phyloP scores from a whole-genome alignment of 2,329 filamentous ascomycete genomes.

The Claviceps paspali region DNA sequence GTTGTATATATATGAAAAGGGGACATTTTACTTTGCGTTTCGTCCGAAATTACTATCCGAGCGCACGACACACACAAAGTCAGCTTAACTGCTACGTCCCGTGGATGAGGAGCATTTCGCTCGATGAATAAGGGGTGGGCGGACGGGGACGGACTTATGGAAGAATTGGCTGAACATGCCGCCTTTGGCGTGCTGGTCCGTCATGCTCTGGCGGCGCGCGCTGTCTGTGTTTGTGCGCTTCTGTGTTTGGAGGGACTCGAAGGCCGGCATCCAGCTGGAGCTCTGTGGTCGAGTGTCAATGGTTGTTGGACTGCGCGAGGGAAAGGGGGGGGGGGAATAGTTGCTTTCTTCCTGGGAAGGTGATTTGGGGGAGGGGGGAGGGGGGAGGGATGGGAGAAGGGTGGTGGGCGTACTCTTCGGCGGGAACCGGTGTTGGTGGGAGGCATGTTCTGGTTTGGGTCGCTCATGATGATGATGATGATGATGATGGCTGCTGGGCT shows the following conservation, averaged over 20 bases:
- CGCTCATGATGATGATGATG: slow-evolving; percentile 19
- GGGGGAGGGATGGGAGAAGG: too few species aligned
- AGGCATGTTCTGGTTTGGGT: slow-evolving; percentile 12
- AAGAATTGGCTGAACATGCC: slow-evolving; percentile 41
- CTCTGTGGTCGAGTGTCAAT: slow-evolving; percentile 20
- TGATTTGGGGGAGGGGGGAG: too few species aligned
- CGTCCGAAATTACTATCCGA: slow-evolving; percentile 19
- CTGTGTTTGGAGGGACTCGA: slow-evolving; percentile 34
- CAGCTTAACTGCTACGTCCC: too few species aligned
- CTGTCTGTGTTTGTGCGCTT: slow-evolving; percentile 31
- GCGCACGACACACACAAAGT: too few species aligned
- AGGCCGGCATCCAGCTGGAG: slow-evolving; percentile 30
- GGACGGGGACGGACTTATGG: slow-evolving; percentile 38
- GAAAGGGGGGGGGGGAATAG: too few species aligned
- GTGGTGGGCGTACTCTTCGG: slow-evolving; percentile 14
- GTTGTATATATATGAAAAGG: too few species aligned
- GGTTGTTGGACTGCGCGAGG: too few species aligned
- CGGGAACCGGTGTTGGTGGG: slow-evolving; percentile 11
- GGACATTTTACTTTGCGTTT: slow-evolving; percentile 12
- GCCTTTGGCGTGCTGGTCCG: slow-evolving; percentile 33
- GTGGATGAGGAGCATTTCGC: too few species aligned
- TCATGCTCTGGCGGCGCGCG: slow-evolving; percentile 38
- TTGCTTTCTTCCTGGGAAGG: too few species aligned
- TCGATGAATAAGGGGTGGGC: too few species aligned
- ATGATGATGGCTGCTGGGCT: too few species aligned